Conservation (phyloP, 192 early-diverging fungal genomes). For the Obelidium mucronatum region DNA sequence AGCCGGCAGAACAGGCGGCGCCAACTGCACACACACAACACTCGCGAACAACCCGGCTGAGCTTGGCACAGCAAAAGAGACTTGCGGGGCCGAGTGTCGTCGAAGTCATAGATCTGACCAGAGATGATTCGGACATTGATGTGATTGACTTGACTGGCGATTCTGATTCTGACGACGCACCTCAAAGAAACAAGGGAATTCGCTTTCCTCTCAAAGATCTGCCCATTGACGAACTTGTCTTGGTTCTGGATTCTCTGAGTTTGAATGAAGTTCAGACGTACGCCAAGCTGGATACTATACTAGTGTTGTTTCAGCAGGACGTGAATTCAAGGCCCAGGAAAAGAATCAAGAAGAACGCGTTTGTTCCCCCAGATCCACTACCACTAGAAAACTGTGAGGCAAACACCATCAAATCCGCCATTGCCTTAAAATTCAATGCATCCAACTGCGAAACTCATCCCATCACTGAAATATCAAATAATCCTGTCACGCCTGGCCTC, state of each 20-base stretch:
- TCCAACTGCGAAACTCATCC: slow-evolving; percentile 3
- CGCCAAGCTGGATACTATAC: neutral
- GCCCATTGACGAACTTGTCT: neutral
- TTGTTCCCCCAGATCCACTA: neutral
- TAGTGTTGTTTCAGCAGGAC: neutral
- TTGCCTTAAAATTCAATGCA: neutral
- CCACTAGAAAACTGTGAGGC: neutral
- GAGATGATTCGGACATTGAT: neutral
- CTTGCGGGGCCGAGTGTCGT: neutral
- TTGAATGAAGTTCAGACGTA: neutral
- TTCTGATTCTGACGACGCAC: neutral
- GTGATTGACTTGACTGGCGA: slow-evolving; percentile 5
- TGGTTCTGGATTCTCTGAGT: neutral
- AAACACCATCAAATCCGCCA: neutral
- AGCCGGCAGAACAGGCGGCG: neutral
- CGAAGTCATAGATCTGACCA: neutral
- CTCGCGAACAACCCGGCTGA: neutral
- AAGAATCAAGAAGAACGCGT: neutral
- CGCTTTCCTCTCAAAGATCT: neutral
- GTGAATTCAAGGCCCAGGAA: neutral
- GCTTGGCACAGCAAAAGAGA: neutral
- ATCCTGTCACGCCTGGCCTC: slow-evolving; percentile 29
- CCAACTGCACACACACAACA: neutral
- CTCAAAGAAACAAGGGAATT: too few relatives aligned
- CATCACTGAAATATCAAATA: slow-evolving; percentile 27